Base-by-base conservation (phyloP, 2,329 filamentous ascomycete genomes). In the Chrysoporthe deuterocubensis region DNA sequence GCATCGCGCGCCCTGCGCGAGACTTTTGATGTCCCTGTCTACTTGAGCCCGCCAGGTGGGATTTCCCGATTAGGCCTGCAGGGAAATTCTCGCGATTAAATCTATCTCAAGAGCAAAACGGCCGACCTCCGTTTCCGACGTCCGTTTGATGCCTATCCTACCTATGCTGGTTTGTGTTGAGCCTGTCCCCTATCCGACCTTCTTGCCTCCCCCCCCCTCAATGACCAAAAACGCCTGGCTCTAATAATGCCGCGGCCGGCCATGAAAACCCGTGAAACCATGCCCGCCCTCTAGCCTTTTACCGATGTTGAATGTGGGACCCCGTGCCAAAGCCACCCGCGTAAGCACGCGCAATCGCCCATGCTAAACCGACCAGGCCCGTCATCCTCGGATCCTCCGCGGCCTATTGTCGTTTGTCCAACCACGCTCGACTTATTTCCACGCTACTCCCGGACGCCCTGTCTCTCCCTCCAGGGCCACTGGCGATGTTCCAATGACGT, bases 161-260 rank as follows among this genome's bases (percentile, higher is more conserved):
- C 32, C 50, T 56, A 42, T 59, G 16, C 42, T n/a, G 32, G 56
- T 14, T 14, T 32, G 32, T 26, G 56, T 59, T 59, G 56, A 59
- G 54, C 54, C 54, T 40, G 37, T 9, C 37, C 37, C 37, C 21
- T 26, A 57, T 57, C 54, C 54, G 32, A 32, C 54, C 21, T 32
- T 16, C 21, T 26, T 56, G 21, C 32, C 21, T 50, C 46, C 46
- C 46, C 16, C 46, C 46, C 46, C 16, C 14, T 13, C 21, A 50
- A 18, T 18, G 21, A 50, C 54, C 54, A 57, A 11, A n/a, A 59
- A 59, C 56, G 34, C 56, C 56, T 59, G 4, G 42, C 11, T 40
- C 43, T 64, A 40, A 8, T 58, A 43, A 14, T 18, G 50, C 37
- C 62, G 6, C n/a, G 14, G 4, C 21, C 14, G 6, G 42, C 26